phyloP scores from a whole-genome alignment of 306 rosid species.

The Alnus glutinosa region DNA sequence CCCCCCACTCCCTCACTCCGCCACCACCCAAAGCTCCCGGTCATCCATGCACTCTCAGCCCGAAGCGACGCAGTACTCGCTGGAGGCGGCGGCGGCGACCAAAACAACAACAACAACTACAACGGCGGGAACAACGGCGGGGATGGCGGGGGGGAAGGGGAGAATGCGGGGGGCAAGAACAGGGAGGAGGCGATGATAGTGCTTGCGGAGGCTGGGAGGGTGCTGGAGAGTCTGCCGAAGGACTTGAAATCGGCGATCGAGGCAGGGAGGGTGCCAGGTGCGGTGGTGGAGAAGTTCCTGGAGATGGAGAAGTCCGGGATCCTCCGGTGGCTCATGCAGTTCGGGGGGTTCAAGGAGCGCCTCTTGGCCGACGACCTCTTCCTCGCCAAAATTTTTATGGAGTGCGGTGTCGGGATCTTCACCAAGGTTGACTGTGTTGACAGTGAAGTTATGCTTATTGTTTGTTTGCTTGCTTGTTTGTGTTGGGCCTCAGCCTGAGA shows the following conservation, averaged over 20 bases:
- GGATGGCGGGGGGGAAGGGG: constrained; percentile 30
- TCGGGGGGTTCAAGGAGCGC: constrained; percentile 79
- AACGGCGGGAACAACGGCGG: constrained; percentile 37
- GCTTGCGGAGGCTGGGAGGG: constrained; percentile 64
- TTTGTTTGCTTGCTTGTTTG: not conserved
- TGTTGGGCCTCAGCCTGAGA: too few relatives aligned
- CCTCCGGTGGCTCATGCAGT: constrained; percentile 82
- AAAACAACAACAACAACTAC: constrained; percentile 21
- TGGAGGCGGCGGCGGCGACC: constrained; percentile 32
- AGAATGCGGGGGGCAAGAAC: constrained; percentile 41
- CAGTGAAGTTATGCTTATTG: too few relatives aligned
- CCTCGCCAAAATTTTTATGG: constrained; percentile 75
- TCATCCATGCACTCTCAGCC: constrained; percentile 26
- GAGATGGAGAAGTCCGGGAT: constrained; percentile 67
- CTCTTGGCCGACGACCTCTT: constrained; percentile 92
- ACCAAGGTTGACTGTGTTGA: constrained; percentile 59
- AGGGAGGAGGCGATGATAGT: constrained; percentile 58
- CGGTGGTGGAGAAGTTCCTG: constrained; percentile 63
- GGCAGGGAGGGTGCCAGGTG: constrained; percentile 73
- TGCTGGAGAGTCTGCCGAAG: constrained; percentile 66
- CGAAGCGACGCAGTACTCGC: constrained; percentile 11
- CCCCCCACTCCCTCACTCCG: constrained; percentile 17
- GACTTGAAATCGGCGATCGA: constrained; percentile 79
- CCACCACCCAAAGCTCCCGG: constrained; percentile 27
- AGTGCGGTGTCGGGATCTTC: constrained; percentile 93